These are phyloP conservation scores for Erysimum pusillum DNA, from an alignment of 441 rosid species.

Conservation along the genomic window DNA sequence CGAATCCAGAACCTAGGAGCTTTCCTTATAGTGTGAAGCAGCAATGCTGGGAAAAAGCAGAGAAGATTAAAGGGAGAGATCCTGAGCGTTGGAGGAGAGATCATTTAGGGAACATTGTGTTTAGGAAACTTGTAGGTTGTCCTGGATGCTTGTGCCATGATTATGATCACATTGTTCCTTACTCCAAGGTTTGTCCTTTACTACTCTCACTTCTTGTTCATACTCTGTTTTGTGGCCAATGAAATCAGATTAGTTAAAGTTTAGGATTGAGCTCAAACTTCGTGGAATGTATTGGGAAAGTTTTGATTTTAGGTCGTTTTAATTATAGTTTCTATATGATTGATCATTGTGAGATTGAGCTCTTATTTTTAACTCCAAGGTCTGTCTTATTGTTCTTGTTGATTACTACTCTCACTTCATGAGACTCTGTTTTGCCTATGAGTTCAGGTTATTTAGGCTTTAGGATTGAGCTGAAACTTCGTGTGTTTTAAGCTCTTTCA, in stretches of 20 bases:
- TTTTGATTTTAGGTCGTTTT: neutral
- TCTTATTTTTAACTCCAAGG: constrained; percentile 68
- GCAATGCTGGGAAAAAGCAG: constrained; percentile 96
- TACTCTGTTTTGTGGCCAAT: neutral
- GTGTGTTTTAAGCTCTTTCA: neutral
- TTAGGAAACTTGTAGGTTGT: constrained; percentile 90
- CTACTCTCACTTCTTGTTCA: neutral
- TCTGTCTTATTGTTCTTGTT: constrained; percentile 28
- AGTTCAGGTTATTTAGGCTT: constrained; percentile 2
- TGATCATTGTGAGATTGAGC: neutral
- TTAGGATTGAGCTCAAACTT: constrained; percentile 3
- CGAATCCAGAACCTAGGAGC: constrained; percentile 69
- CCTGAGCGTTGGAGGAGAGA: constrained; percentile 90
- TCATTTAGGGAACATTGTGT: constrained; percentile 80
- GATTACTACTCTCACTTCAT: neutral
- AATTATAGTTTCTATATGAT: neutral
- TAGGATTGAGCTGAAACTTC: constrained; percentile 11
- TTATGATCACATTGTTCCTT: constrained; percentile 91
- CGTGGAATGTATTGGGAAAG: neutral
- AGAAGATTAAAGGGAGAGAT: constrained; percentile 83
- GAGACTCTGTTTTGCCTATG: constrained; percentile 13
- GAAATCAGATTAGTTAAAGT: neutral
- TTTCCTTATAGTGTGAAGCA: constrained; percentile 86
- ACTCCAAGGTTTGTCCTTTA: constrained; percentile 73
- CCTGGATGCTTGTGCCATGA: constrained; percentile 97